phyloP scores from a whole-genome alignment of 257 asterid genomes.

The Apocynum venetum region DNA sequence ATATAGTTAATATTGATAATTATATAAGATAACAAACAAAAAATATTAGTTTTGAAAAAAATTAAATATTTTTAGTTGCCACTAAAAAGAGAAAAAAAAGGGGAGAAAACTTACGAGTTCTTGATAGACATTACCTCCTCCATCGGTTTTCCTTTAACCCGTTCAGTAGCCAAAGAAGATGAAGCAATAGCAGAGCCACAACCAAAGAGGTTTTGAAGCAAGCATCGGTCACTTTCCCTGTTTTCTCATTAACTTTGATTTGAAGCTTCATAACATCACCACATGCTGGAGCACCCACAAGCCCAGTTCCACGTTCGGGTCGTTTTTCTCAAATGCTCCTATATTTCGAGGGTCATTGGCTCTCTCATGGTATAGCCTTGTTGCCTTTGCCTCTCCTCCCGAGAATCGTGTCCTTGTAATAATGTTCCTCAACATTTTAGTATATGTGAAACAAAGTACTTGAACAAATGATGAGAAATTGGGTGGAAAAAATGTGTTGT shows the following conservation, averaged over 20 bases:
- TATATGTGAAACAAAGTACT: too few relatives aligned
- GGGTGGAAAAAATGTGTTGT: too few relatives aligned
- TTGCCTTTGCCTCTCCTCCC: conserved; percentile 13
- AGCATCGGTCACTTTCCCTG: conserved; percentile 80
- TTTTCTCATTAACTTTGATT: conserved; percentile 69
- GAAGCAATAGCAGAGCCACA: conserved; percentile 97
- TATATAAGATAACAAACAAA: too few relatives aligned
- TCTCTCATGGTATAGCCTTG: conserved; percentile 64
- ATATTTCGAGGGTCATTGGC: conserved; percentile 75
- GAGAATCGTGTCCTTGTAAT: too few relatives aligned
- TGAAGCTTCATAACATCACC: conserved; percentile 97
- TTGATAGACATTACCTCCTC: neutral
- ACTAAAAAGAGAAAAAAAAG: neutral
- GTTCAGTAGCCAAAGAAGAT: conserved; percentile 35
- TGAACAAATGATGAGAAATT: too few relatives aligned
- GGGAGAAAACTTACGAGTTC: neutral
- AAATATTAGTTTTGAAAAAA: too few relatives aligned
- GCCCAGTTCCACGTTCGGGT: conserved; percentile 74
- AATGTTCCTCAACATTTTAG: conserved; percentile 49
- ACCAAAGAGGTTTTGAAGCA: conserved; percentile 89
- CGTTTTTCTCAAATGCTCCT: conserved; percentile 85
- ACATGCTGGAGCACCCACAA: conserved; percentile 95
- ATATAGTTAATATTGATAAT: too few relatives aligned
- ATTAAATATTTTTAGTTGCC: too few relatives aligned
- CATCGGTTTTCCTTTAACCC: neutral